Conservation (phyloP, 257 asterid species). For the Scutellaria galericulata region DNA sequence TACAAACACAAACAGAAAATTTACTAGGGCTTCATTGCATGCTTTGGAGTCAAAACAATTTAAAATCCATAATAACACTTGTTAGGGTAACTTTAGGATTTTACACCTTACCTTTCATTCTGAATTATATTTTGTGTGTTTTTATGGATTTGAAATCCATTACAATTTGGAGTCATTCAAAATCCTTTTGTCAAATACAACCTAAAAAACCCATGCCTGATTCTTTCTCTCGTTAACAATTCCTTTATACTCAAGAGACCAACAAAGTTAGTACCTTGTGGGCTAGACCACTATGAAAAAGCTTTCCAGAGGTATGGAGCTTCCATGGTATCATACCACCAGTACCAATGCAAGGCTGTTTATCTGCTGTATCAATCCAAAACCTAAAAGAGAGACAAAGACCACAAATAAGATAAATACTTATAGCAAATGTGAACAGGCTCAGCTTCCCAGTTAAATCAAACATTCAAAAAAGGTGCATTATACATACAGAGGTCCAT, state of each 20-base stretch:
- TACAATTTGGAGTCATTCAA: background rate
- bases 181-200: background rate
- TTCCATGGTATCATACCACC: constrained; percentile 99
- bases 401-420: constrained; percentile 9
- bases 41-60: background rate
- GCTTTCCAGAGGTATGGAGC: constrained; percentile 82
- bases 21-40: background rate
- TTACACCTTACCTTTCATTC: background rate
- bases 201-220: background rate
- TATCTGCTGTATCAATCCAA: constrained; percentile 99
- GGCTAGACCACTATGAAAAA: constrained; percentile 94
- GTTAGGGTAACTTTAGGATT: background rate
- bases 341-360: constrained; percentile 98
- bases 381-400: constrained; percentile 54
- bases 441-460: background rate
- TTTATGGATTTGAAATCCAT: background rate
- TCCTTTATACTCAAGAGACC: constrained; percentile 8
- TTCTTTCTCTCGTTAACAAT: background rate
- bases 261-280: constrained; percentile 67
- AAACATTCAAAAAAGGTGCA: background rate
- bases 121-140: background rate
- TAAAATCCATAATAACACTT: background rate
- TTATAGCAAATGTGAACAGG: constrained; percentile 1
- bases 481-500: constrained; percentile 83
- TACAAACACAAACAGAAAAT: background rate